Conservation (phyloP, 2,329 filamentous ascomycete species). For the Arthrobotrys megalospora region DNA sequence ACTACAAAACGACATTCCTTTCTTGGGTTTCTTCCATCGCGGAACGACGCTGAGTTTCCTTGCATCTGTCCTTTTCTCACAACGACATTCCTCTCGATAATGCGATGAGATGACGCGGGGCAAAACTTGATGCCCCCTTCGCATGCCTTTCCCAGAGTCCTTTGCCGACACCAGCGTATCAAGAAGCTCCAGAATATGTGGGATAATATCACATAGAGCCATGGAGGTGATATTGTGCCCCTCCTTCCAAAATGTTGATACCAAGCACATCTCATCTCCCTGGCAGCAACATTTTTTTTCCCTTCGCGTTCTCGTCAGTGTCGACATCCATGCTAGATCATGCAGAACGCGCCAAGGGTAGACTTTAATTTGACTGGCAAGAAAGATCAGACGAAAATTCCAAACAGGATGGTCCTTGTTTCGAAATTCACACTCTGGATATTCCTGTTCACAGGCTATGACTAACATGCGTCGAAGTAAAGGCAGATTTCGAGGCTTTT, state of each 20-base stretch:
- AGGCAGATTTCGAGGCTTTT: slow-evolving; percentile 40
- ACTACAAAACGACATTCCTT: slow-evolving; percentile 55
- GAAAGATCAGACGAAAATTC: slow-evolving; percentile 59
- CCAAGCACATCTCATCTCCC: neutral
- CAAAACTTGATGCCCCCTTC: slow-evolving; percentile 29
- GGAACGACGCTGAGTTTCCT: slow-evolving; percentile 52
- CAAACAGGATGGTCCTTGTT: slow-evolving; percentile 54
- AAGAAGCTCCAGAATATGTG: slow-evolving; percentile 18
- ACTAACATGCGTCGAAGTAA: slow-evolving; percentile 34
- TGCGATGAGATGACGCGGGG: slow-evolving; percentile 58
- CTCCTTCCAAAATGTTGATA: slow-evolving; percentile 28
- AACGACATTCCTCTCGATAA: slow-evolving; percentile 31
- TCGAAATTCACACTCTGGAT: slow-evolving; percentile 22
- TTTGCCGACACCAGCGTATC: slow-evolving; percentile 37
- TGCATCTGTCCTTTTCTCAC: slow-evolving; percentile 28
- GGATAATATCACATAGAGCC: slow-evolving; percentile 37
- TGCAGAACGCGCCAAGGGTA: slow-evolving; percentile 39
- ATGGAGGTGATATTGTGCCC: slow-evolving; percentile 22
- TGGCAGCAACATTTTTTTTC: slow-evolving; percentile 2
- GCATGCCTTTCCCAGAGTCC: slow-evolving; percentile 50
- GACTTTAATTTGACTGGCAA: slow-evolving; percentile 35
- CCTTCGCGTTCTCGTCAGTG: neutral
- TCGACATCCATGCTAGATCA: slow-evolving; percentile 2
- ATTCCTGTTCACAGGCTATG: slow-evolving; percentile 37
- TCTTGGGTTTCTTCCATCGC: slow-evolving; percentile 56